These are phyloP conservation scores for Microdochium bolleyi DNA, from an alignment of 2,329 filamentous ascomycete species.

Conservation along the genomic window DNA sequence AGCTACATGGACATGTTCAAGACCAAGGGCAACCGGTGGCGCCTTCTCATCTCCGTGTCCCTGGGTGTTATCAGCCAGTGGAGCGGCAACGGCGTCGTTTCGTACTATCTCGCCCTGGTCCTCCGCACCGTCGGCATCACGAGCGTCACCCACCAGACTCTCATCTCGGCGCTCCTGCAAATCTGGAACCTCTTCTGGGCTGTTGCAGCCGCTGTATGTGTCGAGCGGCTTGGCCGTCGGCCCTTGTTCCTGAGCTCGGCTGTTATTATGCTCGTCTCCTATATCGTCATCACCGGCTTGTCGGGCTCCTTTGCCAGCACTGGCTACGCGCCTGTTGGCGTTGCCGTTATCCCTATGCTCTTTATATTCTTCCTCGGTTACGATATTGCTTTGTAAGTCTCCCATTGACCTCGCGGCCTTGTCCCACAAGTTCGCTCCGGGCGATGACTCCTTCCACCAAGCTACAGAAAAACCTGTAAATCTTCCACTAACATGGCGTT, in stretches of 20 bases:
- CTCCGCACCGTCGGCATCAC: neutral
- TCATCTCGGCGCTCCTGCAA: conserved; percentile 6
- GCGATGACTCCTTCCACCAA: neutral
- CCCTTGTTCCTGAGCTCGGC: conserved; percentile 31
- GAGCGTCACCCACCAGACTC: conserved; percentile 5
- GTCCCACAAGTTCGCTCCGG: neutral
- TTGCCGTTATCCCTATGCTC: conserved; percentile 26
- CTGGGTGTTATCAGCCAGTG: neutral
- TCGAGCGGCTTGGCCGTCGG: conserved; percentile 22
- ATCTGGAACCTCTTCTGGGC: conserved; percentile 7
- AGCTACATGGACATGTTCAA: conserved; percentile 1
- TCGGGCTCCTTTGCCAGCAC: conserved; percentile 23
- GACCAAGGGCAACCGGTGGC: neutral
- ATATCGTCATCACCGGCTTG: conserved; percentile 31
- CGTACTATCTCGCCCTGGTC: neutral
- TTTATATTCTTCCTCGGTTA: conserved; percentile 25
- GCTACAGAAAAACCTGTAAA: no score
- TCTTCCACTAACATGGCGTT: no score
- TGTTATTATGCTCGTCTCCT: conserved; percentile 32
- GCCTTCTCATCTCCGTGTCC: neutral
- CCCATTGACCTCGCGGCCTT: conserved; percentile 30
- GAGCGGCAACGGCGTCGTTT: neutral
- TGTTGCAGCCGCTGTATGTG: conserved; percentile 1
- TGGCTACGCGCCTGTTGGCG: conserved; percentile 20
- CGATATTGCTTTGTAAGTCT: conserved; percentile 23